Evolutionary conservation across 2,329 filamentous ascomycete genomes (phyloP), one percentile per base, ranked within the genome.

Genomic region (Arthrinium puccinioides): DNA sequence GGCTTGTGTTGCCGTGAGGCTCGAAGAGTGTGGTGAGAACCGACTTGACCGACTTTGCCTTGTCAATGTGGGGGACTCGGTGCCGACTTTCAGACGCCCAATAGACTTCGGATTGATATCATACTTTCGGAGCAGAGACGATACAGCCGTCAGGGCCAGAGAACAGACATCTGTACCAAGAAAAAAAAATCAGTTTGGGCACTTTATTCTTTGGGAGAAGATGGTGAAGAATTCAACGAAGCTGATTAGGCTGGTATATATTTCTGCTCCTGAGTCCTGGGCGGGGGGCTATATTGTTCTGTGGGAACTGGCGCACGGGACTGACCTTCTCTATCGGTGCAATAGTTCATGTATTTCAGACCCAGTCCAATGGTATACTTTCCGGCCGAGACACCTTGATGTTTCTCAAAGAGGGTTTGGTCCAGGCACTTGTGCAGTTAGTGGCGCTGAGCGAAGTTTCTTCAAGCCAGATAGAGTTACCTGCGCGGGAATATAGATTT

Each of bases 11-110:
- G 52, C 66, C 69, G n/a, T 63, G 61, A 9, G 28, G 28, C 28
- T 30, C 28, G 44, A 72, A 72, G 32, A 72, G 54, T 46, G 71
- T 67, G 68, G 72, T 72, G 39, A 72, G 55, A 34, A 72, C 67
- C 5, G 66, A 68, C 60, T 72, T 72, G 53, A 70, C 66, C 15
- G 69, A 72, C 55, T 72, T 72, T 40, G 67, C 70, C 62, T 72
- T 72, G 63, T 72, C 69, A 43, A 72, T 62, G n/a, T n/a, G 26
- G 72, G 56, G 19, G 69, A 71, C 61, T 72, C 69, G 36, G 69
- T 72, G 51, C 69, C 69, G 43, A 72, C 69, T 50, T 72, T 69
- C 43, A 72, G 56, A 50, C 69, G 61, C 44, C 69, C 69, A 50
- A 72, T 72, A 37, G 55, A 57, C 45, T 63, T 66, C 42, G 66